Percentiles rank a stretch among this genome's conserved stretches.
phyloP scores from a whole-genome alignment of 106 monocot genomes.

The Alisma plantagoaquatica region DNA sequence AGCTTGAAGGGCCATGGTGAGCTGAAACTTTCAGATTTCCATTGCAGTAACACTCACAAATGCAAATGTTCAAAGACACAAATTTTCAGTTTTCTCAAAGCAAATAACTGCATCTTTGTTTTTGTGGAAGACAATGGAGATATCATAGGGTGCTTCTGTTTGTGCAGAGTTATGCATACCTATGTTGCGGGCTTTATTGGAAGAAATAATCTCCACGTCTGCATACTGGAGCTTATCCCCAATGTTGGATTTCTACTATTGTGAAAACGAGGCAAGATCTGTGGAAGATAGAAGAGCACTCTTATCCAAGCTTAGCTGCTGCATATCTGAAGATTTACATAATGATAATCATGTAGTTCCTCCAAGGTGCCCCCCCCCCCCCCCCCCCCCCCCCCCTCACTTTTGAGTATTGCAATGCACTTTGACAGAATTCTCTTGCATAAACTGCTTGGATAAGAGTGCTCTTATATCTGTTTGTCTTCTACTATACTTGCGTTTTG shows the following conservation, averaged over 20 bases:
- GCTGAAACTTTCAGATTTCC: background rate
- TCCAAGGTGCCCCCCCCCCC: too few species aligned
- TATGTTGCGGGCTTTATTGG: slow-evolving; percentile 33
- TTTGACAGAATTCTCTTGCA: too few species aligned
- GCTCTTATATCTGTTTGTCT: background rate
- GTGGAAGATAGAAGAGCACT: slow-evolving; percentile 13
- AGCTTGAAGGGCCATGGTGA: slow-evolving; percentile 28
- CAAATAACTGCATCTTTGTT: background rate
- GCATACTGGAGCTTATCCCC: slow-evolving; percentile 24
- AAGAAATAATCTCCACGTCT: slow-evolving; percentile 33
- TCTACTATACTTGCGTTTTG: background rate
- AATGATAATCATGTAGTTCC: slow-evolving; percentile 24
- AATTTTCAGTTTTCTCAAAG: background rate
- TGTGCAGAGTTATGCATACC: slow-evolving; percentile 18
- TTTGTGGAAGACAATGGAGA: background rate
- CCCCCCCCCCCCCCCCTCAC: too few species aligned
- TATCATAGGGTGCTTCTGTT: too few species aligned
- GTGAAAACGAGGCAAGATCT: slow-evolving; percentile 15
- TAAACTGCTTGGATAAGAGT: too few species aligned
- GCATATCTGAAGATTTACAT: slow-evolving; percentile 19
- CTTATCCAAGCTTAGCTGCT: slow-evolving; percentile 23
- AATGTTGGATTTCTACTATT: slow-evolving; percentile 10
- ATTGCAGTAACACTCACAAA: too few species aligned
- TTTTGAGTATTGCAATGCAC: too few species aligned
- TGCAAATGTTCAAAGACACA: too few species aligned